Percentiles rank a stretch among this genome's conserved stretches.
Conservation (phyloP, 306 rosid species). For the Betula pendula region DNA sequence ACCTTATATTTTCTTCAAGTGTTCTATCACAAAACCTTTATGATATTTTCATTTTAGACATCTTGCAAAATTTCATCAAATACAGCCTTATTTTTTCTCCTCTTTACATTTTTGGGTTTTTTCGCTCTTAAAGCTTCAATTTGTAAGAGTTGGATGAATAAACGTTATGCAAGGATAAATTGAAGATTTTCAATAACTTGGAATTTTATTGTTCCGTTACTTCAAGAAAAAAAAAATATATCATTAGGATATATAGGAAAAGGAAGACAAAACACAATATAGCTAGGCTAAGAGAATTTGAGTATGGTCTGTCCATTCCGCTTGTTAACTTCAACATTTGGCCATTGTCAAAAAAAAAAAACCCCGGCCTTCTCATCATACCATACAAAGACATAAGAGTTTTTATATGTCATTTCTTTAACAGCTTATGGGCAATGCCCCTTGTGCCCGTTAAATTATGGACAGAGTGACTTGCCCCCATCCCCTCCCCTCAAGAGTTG, state of each 20-base stretch:
- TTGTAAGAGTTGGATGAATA: background rate
- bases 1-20: background rate
- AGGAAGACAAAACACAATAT: no score
- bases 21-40: background rate
- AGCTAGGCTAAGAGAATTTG: no score
- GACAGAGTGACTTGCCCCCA: background rate
- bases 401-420: background rate
- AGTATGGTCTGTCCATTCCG: background rate
- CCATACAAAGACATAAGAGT: background rate
- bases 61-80: background rate
- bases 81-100: background rate
- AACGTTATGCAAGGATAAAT: background rate
- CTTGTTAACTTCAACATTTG: background rate
- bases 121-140: background rate
- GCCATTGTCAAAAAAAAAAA: background rate
- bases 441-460: background rate
- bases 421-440: background rate
- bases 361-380: background rate
- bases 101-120: background rate
- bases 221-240: background rate
- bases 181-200: background rate
- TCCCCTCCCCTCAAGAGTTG: background rate
- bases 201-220: background rate
- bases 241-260: background rate
- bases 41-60: no score